Conservation (phyloP, 176 grass and related monocot genomes). For the Eleusine coracana region DNA sequence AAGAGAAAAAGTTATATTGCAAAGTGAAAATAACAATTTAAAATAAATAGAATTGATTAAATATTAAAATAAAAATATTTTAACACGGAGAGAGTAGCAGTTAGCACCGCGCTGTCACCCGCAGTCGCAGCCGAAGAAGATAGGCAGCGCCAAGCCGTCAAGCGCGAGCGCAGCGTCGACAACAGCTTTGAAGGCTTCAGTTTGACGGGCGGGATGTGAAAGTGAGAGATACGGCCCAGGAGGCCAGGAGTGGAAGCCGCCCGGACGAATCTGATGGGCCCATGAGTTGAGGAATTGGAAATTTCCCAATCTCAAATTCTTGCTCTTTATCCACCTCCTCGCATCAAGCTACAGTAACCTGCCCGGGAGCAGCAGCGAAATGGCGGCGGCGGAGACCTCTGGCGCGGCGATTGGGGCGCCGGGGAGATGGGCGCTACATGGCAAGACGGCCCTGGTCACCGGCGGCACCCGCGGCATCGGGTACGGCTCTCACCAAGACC, state of each 20-base stretch:
- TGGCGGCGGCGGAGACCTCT: constrained; percentile 25
- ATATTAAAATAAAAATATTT: too few species aligned
- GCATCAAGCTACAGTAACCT: background rate
- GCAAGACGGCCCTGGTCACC: constrained; percentile 70
- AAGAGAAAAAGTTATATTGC: too few species aligned
- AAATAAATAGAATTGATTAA: too few species aligned
- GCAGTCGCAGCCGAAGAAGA: background rate
- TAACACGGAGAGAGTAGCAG: too few species aligned
- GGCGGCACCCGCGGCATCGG: constrained; percentile 84
- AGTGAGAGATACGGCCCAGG: background rate
- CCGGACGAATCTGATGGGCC: background rate
- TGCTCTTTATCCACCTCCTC: background rate
- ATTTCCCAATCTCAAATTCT: background rate
- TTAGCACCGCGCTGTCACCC: background rate
- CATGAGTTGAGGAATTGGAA: background rate
- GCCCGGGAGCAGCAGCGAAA: background rate
- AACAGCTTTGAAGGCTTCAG: background rate
- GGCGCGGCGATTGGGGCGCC: background rate
- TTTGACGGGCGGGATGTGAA: background rate
- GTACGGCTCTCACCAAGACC: constrained; percentile 8
- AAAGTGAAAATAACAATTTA: too few species aligned
- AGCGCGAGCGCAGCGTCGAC: too few species aligned
- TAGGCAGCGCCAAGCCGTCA: background rate
- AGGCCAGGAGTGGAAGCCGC: background rate
- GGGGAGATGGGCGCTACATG: constrained; percentile 63